Conservation (phyloP, 495 filamentous ascomycete species). For the Recurvomyces mirabilis region DNA sequence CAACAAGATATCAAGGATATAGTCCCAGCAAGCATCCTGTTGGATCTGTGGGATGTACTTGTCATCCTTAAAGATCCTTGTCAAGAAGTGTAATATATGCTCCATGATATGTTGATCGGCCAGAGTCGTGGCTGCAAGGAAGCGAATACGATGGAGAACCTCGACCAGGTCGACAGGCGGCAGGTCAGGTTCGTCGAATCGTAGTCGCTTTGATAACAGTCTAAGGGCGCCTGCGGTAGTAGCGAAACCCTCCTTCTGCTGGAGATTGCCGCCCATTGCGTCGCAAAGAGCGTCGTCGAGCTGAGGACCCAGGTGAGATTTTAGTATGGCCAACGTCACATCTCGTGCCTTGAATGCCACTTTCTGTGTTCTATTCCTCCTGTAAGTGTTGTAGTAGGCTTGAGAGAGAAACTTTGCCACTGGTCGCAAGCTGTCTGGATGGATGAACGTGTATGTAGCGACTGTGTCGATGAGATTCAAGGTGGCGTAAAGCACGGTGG, state of each 20-base stretch:
- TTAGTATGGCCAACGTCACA: constrained; percentile 63
- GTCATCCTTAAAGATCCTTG: constrained; percentile 33
- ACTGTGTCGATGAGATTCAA: constrained; percentile 69
- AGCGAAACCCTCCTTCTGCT: constrained; percentile 3
- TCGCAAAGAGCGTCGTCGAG: constrained; percentile 21
- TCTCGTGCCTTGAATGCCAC: constrained; percentile 65
- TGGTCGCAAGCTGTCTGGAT: not conserved
- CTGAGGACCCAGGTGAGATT: constrained; percentile 59
- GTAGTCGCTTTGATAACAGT: constrained; percentile 20
- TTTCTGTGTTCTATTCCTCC: constrained; percentile 54
- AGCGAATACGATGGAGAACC: constrained; percentile 1
- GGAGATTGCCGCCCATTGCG: constrained; percentile 9
- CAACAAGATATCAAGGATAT: constrained; percentile 43
- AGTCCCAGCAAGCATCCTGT: constrained; percentile 30
- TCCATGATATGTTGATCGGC: constrained; percentile 39
- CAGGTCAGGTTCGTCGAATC: constrained; percentile 11
- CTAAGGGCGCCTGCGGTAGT: constrained; percentile 22
- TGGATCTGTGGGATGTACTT: constrained; percentile 39
- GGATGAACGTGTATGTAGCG: constrained; percentile 51
- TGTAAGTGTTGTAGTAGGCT: constrained; percentile 48
- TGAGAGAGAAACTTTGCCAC: constrained; percentile 4
- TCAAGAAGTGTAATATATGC: constrained; percentile 41
- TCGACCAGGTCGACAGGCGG: not conserved
- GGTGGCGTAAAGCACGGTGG: constrained; percentile 62
- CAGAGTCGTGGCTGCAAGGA: constrained; percentile 16